These are phyloP conservation scores for Erigeron canadensis DNA, from an alignment of 129 eudicot species.

Conservation along the genomic window DNA sequence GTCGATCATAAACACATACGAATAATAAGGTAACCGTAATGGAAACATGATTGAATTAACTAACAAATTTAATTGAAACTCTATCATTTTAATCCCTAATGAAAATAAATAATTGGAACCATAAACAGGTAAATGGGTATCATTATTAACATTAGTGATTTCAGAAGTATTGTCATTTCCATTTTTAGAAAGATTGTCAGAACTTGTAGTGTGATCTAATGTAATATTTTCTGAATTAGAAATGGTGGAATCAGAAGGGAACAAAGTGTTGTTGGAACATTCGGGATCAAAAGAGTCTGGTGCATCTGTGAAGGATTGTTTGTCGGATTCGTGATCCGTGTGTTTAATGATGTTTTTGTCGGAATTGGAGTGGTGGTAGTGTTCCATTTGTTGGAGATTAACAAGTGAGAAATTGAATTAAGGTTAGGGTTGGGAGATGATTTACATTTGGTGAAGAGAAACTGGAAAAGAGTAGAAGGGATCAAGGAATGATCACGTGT, in stretches of 20 bases:
- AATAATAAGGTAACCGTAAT: slow-evolving; percentile 34
- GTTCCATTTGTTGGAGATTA: slow-evolving; percentile 16
- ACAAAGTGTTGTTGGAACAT: not conserved
- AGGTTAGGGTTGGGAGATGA: slow-evolving; percentile 5
- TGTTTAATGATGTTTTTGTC: slow-evolving; percentile 12
- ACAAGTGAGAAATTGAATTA: not conserved
- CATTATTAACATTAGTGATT: slow-evolving; percentile 26
- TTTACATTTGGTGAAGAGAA: not conserved
- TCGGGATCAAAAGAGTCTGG: slow-evolving; percentile 23
- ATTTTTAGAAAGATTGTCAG: too few relatives aligned
- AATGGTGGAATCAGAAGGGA: slow-evolving; percentile 4
- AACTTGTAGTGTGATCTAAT: too few relatives aligned
- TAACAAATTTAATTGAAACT: slow-evolving; percentile 50
- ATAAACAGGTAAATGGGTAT: slow-evolving; percentile 21
- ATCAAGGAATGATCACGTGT: slow-evolving; percentile 10
- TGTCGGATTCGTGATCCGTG: slow-evolving; percentile 49
- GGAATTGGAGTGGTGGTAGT: slow-evolving; percentile 27
- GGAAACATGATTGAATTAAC: slow-evolving; percentile 50
- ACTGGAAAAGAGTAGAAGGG: not conserved
- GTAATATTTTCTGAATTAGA: slow-evolving; percentile 7
- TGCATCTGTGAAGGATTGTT: slow-evolving; percentile 55
- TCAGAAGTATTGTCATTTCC: slow-evolving; percentile 12
- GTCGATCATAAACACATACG: slow-evolving; percentile 51
- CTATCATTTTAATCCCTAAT: slow-evolving; percentile 50
- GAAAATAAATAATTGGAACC: slow-evolving; percentile 32